Base-by-base conservation (phyloP, 768 basidiomycete genomes). In the Boletales sp. region DNA sequence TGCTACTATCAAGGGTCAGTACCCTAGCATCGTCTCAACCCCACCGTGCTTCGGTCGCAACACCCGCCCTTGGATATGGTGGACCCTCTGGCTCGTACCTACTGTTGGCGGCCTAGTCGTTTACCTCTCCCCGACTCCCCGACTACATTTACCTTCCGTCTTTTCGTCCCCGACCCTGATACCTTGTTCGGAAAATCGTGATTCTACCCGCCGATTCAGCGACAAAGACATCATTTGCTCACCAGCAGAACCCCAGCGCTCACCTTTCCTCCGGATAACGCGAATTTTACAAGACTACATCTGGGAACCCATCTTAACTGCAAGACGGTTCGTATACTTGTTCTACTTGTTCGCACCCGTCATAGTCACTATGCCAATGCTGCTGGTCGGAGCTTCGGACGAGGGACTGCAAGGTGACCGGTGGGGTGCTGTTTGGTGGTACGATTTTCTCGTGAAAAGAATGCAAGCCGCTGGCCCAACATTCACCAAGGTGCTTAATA, bases 361-460 rank as follows among this genome's bases (percentile, higher is more conserved):
- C 51, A 79, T 99, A 45, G 40, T 94, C 41, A 75, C 83, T 3
- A 79, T 83, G 44, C 94, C 95, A 0, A 89, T 97, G 83, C 73
- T 98, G 17, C 73, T 94, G 21, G 71, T 86, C 9, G 88, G 84
- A 17, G 73, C 68, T 32, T 78, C 77, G 17, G 75, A 81, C 47
- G 72, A 72, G 39, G 69, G 71, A 42, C 72, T 82, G 40, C 78
- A 77, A 12, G 87, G 88, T 14, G 92, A 94, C 55, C 79, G 82
- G 59, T 93, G 91, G 91, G 93, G 93, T 34, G 93, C 92, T 1
- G 78, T 94, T 4, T 96, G 93, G 95, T 99, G 96, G 96, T 98
- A 97, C 64, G 80, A 77, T n/a, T 78, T 91, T 45, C 73, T 99
- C 14, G 91, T 93, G 8, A 72, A 70, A 39, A 86, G 85, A 66